Percentiles rank a stretch among this genome's conserved stretches.
These are phyloP conservation scores for Komagataella kurtzmanii DNA, from an alignment of 805 yeast species.

Conservation along the genomic window DNA sequence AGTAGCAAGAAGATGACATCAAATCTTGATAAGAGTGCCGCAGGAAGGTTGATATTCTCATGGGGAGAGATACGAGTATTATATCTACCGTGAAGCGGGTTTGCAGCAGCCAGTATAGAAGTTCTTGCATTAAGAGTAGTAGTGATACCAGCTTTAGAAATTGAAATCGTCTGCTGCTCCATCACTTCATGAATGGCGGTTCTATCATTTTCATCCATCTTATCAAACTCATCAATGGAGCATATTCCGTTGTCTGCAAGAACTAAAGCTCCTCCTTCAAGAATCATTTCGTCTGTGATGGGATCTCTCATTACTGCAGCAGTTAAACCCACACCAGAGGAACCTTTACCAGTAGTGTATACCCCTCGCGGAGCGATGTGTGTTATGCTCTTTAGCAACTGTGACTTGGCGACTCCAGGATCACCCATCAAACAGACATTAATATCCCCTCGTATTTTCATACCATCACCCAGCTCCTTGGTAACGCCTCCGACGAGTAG, in stretches of 20 bases:
- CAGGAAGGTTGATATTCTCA: slow-evolving; percentile 92
- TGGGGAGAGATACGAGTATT: slow-evolving; percentile 83
- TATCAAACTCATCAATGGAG: slow-evolving; percentile 97
- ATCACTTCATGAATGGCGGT: slow-evolving; percentile 98
- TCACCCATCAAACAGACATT: slow-evolving; percentile 96
- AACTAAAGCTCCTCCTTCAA: slow-evolving; percentile 97
- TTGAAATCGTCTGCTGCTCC: slow-evolving; percentile 98
- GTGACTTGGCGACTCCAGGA: slow-evolving; percentile 99
- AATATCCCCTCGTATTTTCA: slow-evolving; percentile 94
- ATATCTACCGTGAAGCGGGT: slow-evolving; percentile 91
- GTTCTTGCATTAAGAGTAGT: slow-evolving; percentile 94
- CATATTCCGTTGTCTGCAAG: slow-evolving; percentile 96
- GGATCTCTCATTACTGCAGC: slow-evolving; percentile 99
- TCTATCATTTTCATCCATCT: slow-evolving; percentile 94
- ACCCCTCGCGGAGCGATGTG: slow-evolving; percentile 94
- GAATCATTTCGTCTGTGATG: slow-evolving; percentile 95
- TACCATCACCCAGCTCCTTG: slow-evolving; percentile 90
- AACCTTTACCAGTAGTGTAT: slow-evolving; percentile 96
- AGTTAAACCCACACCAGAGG: slow-evolving; percentile 96
- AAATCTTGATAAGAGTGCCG: slow-evolving; percentile 89
- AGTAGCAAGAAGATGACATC: slow-evolving; percentile 79
- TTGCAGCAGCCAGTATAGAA: slow-evolving; percentile 96
- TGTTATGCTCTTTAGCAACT: slow-evolving; percentile 77
- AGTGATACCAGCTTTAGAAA: slow-evolving; percentile 94
- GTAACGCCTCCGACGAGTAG: slow-evolving; percentile 92